A percentile compares a stretch with the other conserved stretches of the same genome.
These are phyloP conservation scores for Fraxinus baroniana DNA, from an alignment of 305 asterid genomes.

Conservation along the genomic window DNA sequence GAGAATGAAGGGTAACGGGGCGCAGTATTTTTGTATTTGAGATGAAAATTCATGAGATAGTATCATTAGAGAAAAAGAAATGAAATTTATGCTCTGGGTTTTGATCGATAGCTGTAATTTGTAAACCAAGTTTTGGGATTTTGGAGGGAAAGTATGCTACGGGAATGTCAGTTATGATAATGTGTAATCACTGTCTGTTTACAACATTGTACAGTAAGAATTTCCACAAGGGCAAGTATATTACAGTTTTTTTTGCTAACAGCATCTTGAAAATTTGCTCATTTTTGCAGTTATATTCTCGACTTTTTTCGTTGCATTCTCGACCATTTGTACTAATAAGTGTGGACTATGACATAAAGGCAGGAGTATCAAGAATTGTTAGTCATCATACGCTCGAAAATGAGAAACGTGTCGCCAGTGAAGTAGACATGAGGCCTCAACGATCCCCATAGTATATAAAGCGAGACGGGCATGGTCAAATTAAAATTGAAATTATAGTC, in stretches of 20 bases:
- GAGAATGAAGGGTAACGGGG: constrained; percentile 9
- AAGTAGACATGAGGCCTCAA: not conserved
- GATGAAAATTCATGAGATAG: constrained; percentile 39
- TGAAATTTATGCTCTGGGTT: not conserved
- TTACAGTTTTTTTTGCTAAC: not conserved
- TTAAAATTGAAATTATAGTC: no score
- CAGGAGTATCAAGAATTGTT: not conserved
- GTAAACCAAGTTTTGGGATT: not conserved
- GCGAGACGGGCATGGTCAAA: not conserved
- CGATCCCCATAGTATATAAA: not conserved
- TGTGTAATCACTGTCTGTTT: not conserved
- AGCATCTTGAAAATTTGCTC: not conserved
- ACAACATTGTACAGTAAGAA: not conserved
- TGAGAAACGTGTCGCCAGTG: not conserved
- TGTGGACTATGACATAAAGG: not conserved
- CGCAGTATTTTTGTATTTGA: constrained; percentile 28
- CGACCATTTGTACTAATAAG: not conserved
- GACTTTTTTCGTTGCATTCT: no score
- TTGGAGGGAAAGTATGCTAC: not conserved
- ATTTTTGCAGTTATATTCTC: not conserved
- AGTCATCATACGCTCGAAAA: not conserved
- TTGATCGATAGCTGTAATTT: not conserved
- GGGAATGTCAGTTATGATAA: not conserved
- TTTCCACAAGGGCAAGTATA: not conserved
- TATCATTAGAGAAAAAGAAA: constrained; percentile 17